Conservation (phyloP, 148 eudicot species). For the Nepenthes mirabilis region DNA sequence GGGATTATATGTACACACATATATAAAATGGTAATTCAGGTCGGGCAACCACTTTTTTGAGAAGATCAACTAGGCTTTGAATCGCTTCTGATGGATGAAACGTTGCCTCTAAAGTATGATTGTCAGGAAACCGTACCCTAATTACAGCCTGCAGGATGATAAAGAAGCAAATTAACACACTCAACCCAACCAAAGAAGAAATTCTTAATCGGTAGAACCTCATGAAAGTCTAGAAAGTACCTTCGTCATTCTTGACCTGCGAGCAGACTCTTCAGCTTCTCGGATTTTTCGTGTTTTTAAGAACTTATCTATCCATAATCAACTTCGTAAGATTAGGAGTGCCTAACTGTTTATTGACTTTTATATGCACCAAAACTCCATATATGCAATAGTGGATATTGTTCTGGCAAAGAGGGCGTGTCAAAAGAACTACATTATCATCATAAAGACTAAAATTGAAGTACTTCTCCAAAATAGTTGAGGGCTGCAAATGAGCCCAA, state of each 20-base stretch:
- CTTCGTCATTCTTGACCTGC: constrained; percentile 54
- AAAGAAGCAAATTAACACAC: neutral
- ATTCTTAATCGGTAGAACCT: neutral
- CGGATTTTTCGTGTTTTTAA: constrained; percentile 74
- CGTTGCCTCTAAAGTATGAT: constrained; percentile 54
- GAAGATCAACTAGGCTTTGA: constrained; percentile 55
- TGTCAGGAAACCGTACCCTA: constrained; percentile 74
- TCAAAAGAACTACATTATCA: no score
- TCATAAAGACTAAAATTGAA: no score
- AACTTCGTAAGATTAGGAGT: neutral
- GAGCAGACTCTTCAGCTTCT: constrained; percentile 78
- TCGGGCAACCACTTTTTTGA: constrained; percentile 46
- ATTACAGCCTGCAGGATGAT: constrained; percentile 38
- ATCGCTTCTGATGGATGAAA: constrained; percentile 82
- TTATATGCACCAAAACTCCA: neutral
- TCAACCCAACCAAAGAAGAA: no score
- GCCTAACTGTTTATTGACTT: neutral
- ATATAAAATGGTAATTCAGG: constrained; percentile 73
- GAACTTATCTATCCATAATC: constrained; percentile 36
- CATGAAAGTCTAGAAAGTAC: constrained; percentile 12
- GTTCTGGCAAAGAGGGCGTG: no score
- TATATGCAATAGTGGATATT: neutral
- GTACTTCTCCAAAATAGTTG: no score
- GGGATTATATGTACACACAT: constrained; percentile 25
- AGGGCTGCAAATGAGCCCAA: no score